A percentile compares a stretch with the other conserved stretches of the same genome.
phyloP scores from a whole-genome alignment of 768 basidiomycete genomes.

The Steccherinum ochraceum region DNA sequence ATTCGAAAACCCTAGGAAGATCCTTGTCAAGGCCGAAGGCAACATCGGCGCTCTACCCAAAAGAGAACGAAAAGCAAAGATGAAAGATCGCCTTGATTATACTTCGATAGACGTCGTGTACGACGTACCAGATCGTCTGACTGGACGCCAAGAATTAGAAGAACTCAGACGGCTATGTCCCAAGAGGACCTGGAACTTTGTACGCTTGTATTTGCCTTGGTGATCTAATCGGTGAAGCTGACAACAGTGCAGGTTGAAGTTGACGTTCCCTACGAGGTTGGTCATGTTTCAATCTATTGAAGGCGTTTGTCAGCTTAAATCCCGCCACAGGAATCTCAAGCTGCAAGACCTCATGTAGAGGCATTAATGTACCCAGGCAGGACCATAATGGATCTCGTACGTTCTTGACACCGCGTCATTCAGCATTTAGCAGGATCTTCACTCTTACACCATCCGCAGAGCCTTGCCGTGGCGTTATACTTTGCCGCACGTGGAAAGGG shows the following conservation, averaged over 20 bases:
- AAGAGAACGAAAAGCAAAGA: conserved; percentile 32
- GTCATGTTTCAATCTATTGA: neutral
- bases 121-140: conserved; percentile 83
- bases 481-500: conserved; percentile 87
- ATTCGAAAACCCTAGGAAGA: conserved; percentile 90
- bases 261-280: conserved; percentile 73
- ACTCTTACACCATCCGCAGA: conserved; percentile 37
- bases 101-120: conserved; percentile 34
- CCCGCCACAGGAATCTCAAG: conserved; percentile 55
- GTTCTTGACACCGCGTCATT: too few relatives aligned
- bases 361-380: conserved; percentile 71
- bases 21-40: conserved; percentile 40
- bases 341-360: conserved; percentile 48
- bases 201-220: conserved; percentile 27
- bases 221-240: conserved; percentile 6
- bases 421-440: too few relatives aligned
- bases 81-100: conserved; percentile 19
- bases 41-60: conserved; percentile 40
- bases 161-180: conserved; percentile 77
- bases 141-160: conserved; percentile 70
- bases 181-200: conserved; percentile 84
- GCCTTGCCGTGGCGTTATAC: conserved; percentile 85
- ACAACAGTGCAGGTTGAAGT: conserved; percentile 60
- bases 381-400: conserved; percentile 89
- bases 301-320: neutral